These are phyloP conservation scores for Endothia cerciana DNA, from an alignment of 2,329 filamentous ascomycete genomes.

Conservation along the genomic window DNA sequence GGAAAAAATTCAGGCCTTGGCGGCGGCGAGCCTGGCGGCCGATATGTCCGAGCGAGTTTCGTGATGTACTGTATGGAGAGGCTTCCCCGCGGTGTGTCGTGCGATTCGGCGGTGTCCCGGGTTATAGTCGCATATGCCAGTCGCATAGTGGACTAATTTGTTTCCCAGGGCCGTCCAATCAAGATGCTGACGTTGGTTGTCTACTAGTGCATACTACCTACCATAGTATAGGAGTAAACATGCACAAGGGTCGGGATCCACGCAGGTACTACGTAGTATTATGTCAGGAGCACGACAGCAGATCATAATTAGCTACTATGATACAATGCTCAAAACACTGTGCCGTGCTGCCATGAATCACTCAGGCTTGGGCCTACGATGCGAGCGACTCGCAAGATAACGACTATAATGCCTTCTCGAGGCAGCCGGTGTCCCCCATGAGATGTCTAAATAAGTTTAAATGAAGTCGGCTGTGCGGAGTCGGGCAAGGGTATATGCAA, in stretches of 20 bases:
- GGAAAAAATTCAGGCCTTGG: background rate
- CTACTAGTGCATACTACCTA: too few species aligned
- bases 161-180: background rate
- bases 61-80: background rate
- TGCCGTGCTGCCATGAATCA: background rate
- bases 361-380: background rate
- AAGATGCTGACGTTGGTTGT: background rate
- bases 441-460: background rate
- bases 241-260: background rate
- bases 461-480: background rate
- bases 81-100: background rate
- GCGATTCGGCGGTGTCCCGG: too few species aligned
- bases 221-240: background rate
- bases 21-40: background rate
- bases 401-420: too few species aligned
- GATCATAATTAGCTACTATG: constrained; percentile 2
- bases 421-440: background rate
- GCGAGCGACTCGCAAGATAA: background rate
- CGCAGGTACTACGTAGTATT: background rate
- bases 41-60: constrained; percentile 3
- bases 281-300: background rate
- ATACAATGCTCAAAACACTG: background rate
- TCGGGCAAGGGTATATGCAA: background rate
- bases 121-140: too few species aligned
- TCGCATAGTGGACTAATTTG: background rate